Conservation (phyloP, 108 stramenopile genomes). For the Cyclotella kingstonii region DNA sequence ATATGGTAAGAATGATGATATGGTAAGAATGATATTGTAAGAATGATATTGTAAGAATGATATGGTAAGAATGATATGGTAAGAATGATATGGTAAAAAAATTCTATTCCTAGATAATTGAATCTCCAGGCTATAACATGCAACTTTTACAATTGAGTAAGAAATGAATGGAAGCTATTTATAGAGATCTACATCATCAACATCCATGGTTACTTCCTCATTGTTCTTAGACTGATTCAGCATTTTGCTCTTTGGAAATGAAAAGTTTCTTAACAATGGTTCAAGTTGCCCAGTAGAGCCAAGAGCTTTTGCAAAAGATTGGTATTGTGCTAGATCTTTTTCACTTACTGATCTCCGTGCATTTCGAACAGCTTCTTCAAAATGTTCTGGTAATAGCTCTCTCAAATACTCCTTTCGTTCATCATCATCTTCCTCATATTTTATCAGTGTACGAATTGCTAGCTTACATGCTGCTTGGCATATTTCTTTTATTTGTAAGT, state of each 20-base stretch:
- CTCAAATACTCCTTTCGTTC: slow-evolving; percentile 39
- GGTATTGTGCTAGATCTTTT: slow-evolving; percentile 91
- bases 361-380: slow-evolving; percentile 92
- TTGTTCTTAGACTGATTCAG: too few species aligned
- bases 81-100: too few species aligned
- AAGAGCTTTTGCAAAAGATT: slow-evolving; percentile 75
- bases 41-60: too few species aligned
- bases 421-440: slow-evolving; percentile 45
- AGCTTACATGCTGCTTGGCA: slow-evolving; percentile 87
- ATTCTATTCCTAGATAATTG: too few species aligned
- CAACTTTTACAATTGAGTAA: too few species aligned
- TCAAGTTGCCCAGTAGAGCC: neutral
- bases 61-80: too few species aligned
- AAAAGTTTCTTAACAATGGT: slow-evolving; percentile 34
- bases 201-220: slow-evolving; percentile 10
- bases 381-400: slow-evolving; percentile 73
- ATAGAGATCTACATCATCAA: slow-evolving; percentile 60
- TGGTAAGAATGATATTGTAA: too few species aligned
- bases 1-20: too few species aligned
- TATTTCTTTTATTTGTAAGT: slow-evolving; percentile 51
- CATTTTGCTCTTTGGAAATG: too few species aligned
- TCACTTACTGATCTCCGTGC: slow-evolving; percentile 88
- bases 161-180: too few species aligned
- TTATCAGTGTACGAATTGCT: slow-evolving; percentile 73
- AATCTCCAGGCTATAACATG: too few species aligned